phyloP scores from a whole-genome alignment of 1,139 yeast genomes.

The Candida gigantensis region DNA sequence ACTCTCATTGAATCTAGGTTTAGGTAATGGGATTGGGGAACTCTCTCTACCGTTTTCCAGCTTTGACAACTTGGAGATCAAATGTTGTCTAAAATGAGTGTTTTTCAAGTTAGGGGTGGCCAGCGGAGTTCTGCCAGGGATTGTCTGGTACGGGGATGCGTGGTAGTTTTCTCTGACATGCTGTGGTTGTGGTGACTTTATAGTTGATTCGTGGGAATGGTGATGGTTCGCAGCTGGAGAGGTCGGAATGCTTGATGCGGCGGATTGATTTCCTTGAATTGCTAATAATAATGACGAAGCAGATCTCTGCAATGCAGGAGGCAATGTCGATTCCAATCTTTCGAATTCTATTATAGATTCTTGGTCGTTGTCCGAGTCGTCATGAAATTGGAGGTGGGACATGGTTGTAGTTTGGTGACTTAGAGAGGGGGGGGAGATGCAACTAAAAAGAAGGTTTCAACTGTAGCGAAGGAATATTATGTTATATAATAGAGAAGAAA shows the following conservation, averaged over 20 bases:
- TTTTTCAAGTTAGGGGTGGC: constrained; percentile 16
- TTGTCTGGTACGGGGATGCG: constrained; percentile 5
- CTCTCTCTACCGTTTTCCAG: constrained; percentile 41
- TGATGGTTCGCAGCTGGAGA: constrained; percentile 1
- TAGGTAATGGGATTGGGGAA: constrained; percentile 55
- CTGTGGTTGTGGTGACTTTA: constrained; percentile 15
- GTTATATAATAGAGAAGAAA: too few relatives aligned
- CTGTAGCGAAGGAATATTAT: too few relatives aligned
- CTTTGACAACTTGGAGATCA: constrained; percentile 33
- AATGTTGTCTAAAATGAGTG: constrained; percentile 19
- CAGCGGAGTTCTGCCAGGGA: constrained; percentile 17
- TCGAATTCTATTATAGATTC: constrained; percentile 37
- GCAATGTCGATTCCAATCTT: constrained; percentile 46
- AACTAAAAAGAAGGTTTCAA: too few relatives aligned
- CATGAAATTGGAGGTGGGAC: constrained; percentile 9
- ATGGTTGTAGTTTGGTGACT: too few relatives aligned
- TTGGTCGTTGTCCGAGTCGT: constrained; percentile 14
- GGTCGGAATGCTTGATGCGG: constrained; percentile 8
- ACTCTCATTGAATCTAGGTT: constrained; percentile 45
- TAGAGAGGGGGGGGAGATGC: too few relatives aligned
- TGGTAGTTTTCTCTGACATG: constrained; percentile 7
- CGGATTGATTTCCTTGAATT: constrained; percentile 21
- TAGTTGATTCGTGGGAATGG: constrained; percentile 2
- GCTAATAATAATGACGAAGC: constrained; percentile 44
- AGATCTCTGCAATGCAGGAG: constrained; percentile 43